phyloP scores from a whole-genome alignment of 1,284 basidiomycete genomes.

The Volvariella volvacea region DNA sequence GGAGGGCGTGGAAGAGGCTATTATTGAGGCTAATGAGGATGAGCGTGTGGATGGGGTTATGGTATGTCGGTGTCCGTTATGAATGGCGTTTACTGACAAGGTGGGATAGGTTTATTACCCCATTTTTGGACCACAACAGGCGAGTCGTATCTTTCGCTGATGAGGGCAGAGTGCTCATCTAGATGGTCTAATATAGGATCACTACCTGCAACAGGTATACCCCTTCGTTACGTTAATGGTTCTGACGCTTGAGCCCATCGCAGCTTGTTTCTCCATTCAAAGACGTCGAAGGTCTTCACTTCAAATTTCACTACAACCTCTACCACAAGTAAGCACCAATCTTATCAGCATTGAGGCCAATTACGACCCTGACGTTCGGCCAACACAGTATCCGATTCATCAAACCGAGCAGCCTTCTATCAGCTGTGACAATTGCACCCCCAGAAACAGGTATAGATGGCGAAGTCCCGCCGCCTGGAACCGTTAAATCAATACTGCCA shows the following conservation, averaged over 20 bases:
- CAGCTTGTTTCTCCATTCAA: conserved; percentile 93
- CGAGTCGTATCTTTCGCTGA: conserved; percentile 25
- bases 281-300: conserved; percentile 95
- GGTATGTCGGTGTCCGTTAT: conserved; percentile 43
- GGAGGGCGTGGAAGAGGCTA: conserved; percentile 85
- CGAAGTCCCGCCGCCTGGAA: conserved; percentile 62
- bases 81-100: conserved; percentile 5
- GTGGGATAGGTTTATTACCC: conserved; percentile 82
- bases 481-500: conserved; percentile 91
- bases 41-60: conserved; percentile 88
- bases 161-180: conserved; percentile 4
- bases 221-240: background rate
- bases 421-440: conserved; percentile 29
- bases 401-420: conserved; percentile 54
- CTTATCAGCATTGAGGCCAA: no score
- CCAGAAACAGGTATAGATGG: conserved; percentile 41
- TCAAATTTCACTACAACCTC: conserved; percentile 94
- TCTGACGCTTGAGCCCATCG: background rate
- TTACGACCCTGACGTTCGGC: no score
- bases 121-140: conserved; percentile 83
- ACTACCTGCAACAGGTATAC: conserved; percentile 85
- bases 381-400: conserved; percentile 77
- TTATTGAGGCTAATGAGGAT: conserved; percentile 92
- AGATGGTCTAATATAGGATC: conserved; percentile 56
- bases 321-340: conserved; percentile 79